Conservation (phyloP, 2,329 filamentous ascomycete species). For the Trichoderma polysporum region DNA sequence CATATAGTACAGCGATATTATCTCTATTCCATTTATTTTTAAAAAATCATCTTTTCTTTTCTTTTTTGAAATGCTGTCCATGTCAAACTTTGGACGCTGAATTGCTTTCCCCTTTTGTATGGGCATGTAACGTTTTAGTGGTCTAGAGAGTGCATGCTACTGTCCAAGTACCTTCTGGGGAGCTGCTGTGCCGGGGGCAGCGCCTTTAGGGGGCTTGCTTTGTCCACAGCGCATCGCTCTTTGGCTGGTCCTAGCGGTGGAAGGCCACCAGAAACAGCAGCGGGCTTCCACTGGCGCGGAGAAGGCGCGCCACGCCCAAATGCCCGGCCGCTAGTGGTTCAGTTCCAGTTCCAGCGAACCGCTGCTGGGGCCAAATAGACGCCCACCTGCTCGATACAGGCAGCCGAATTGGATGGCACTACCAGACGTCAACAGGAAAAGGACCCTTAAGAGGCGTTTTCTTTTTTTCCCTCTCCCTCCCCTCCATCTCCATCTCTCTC, state of each 20-base stretch:
- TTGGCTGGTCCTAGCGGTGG: background rate
- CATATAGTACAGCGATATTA: no score
- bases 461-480: background rate
- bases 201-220: background rate
- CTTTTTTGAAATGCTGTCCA: no score
- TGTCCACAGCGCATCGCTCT: background rate
- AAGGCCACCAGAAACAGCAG: slow-evolving; percentile 25
- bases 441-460: background rate
- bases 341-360: background rate
- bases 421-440: background rate
- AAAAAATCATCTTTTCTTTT: no score
- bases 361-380: background rate
- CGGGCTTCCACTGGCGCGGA: slow-evolving; percentile 4
- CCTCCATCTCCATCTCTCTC: background rate
- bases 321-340: background rate
- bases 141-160: no score
- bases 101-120: no score
- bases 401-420: slow-evolving; percentile 8
- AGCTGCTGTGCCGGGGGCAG: background rate
- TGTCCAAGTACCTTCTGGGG: no score
- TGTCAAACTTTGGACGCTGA: no score
- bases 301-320: background rate
- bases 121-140: no score
- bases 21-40: no score
- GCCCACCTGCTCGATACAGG: slow-evolving; percentile 17